These are phyloP conservation scores for Mesembryanthemum crystallinum DNA, from an alignment of 148 eudicot species.

Conservation along the genomic window DNA sequence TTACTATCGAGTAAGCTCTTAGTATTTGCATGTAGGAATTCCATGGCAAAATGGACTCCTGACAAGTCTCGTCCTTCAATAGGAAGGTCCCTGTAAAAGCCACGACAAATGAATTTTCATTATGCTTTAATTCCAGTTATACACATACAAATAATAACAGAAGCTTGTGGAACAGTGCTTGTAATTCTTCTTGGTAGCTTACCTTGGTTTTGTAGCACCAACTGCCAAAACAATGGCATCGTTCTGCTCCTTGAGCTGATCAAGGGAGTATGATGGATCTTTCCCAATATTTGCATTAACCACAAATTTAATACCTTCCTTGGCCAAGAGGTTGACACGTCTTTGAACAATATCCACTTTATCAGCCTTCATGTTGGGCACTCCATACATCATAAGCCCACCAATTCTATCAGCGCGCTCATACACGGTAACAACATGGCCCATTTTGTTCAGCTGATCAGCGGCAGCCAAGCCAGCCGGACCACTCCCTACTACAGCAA, in stretches of 20 bases:
- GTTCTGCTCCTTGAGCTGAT: conserved; percentile 61
- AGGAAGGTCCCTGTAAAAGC: conserved; percentile 73
- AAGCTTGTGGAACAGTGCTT: background rate
- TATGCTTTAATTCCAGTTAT: background rate
- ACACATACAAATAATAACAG: background rate
- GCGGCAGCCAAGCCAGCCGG: conserved; percentile 99
- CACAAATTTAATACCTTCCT: conserved; percentile 88
- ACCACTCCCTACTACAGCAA: conserved; percentile 91
- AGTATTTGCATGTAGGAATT: conserved; percentile 94
- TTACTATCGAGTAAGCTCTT: conserved; percentile 96
- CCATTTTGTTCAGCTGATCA: conserved; percentile 90
- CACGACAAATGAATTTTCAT: background rate
- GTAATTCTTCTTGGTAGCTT: background rate
- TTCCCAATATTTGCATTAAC: conserved; percentile 89
- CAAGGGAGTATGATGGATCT: conserved; percentile 72
- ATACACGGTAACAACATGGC: conserved; percentile 82
- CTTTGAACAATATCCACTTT: conserved; percentile 84
- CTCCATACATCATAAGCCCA: conserved; percentile 99
- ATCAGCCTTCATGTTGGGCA: conserved; percentile 98
- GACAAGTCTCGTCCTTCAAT: conserved; percentile 89
- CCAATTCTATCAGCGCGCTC: conserved; percentile 97
- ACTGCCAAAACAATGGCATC: conserved; percentile 88
- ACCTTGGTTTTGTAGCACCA: conserved; percentile 98
- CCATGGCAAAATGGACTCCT: conserved; percentile 97
- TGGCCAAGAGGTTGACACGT: conserved; percentile 82